phyloP scores from a whole-genome alignment of 164 flowering plant species.

The Piper longum region DNA sequence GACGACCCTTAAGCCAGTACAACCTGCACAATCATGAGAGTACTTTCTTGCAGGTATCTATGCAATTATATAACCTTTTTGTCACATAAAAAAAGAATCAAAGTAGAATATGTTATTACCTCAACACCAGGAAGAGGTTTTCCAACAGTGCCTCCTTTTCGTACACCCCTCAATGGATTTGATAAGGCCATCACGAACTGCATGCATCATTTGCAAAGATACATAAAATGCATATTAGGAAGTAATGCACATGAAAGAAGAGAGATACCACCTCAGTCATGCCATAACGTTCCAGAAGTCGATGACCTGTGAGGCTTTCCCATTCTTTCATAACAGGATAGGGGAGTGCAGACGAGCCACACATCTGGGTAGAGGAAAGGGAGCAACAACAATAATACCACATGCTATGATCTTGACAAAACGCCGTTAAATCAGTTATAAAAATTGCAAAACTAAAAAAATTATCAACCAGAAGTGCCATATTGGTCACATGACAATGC shows the following conservation, averaged over 20 bases:
- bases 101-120: slow-evolving; percentile 22
- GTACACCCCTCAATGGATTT: slow-evolving; percentile 55
- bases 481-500: too few relatives aligned
- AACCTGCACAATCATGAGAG: not conserved
- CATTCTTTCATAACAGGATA: slow-evolving; percentile 88
- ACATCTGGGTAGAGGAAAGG: slow-evolving; percentile 41
- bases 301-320: slow-evolving; percentile 90
- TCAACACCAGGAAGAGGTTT: slow-evolving; percentile 90
- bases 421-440: too few relatives aligned
- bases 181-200: slow-evolving; percentile 96
- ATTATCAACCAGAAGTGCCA: too few relatives aligned
- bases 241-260: not conserved
- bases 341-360: slow-evolving; percentile 99
- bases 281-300: slow-evolving; percentile 93
- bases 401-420: too few relatives aligned
- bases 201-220: slow-evolving; percentile 11
- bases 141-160: slow-evolving; percentile 95
- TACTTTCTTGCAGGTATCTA: not conserved
- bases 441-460: too few relatives aligned
- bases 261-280: slow-evolving; percentile 74
- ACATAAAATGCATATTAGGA: not conserved
- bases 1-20: too few relatives aligned
- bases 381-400: not conserved
- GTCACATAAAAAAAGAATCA: not conserved
- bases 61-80: not conserved